Percentiles rank a stretch among this genome's conserved stretches.
These are phyloP conservation scores for Plasmodium knowlesi DNA, from an alignment of 169 alveolate species.

Conservation along the genomic window DNA sequence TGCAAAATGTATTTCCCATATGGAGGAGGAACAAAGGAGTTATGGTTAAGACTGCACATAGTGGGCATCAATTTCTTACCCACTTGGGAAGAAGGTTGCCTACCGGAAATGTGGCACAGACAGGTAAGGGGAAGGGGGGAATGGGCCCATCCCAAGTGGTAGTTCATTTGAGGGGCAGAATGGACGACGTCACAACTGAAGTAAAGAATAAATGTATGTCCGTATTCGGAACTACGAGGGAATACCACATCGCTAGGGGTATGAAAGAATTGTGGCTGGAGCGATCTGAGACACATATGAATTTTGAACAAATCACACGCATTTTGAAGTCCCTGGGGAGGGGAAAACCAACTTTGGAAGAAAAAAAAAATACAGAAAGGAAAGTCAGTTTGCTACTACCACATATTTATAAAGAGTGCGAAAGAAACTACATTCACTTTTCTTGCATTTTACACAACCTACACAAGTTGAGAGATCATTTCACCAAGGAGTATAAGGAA, in stretches of 20 bases:
- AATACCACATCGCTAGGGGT: not conserved
- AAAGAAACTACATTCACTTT: slow-evolving; percentile 40
- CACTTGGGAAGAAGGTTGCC: not conserved
- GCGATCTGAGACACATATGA: not conserved
- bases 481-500: slow-evolving; percentile 38
- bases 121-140: not conserved
- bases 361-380: slow-evolving; percentile 35
- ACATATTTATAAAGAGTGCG: slow-evolving; percentile 57
- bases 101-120: not conserved
- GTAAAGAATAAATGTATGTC: not conserved
- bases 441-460: slow-evolving; percentile 58
- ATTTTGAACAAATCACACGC: slow-evolving; percentile 3
- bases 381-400: slow-evolving; percentile 37
- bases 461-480: slow-evolving; percentile 42
- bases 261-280: not conserved
- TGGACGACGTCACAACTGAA: not conserved
- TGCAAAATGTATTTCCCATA: not conserved
- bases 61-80: not conserved
- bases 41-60: not conserved
- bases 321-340: slow-evolving; percentile 33
- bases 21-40: not conserved
- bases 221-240: not conserved
- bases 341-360: not conserved
- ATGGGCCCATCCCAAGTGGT: not conserved
- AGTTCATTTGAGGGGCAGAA: not conserved